Evolutionary conservation across 2,329 filamentous ascomycete species (phyloP).

Genomic region (Aureobasidium sp.): DNA sequence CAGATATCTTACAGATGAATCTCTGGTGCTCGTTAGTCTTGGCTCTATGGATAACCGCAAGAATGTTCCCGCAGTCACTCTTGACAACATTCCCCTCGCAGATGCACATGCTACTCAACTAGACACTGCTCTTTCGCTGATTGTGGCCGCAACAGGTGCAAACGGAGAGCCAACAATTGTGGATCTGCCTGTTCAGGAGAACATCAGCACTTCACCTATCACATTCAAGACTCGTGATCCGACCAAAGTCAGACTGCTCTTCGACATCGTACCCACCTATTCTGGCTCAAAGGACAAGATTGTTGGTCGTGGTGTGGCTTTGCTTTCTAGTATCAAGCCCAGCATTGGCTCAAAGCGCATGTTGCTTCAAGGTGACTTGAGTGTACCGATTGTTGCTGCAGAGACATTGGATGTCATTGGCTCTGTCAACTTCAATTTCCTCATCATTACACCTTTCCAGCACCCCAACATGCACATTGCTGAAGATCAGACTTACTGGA

Average conservation of each 20-base stretch:
- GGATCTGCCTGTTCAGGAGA: conserved; percentile 88
- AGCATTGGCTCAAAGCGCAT: conserved; percentile 78
- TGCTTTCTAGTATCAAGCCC: conserved; percentile 79
- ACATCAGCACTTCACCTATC: conserved; percentile 87
- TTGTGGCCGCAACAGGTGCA: conserved; percentile 79
- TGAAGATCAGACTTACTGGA: conserved; percentile 92
- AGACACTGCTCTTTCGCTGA: conserved; percentile 86
- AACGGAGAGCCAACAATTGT: conserved; percentile 80
- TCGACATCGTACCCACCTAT: conserved; percentile 94
- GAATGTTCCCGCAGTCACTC: conserved; percentile 66
- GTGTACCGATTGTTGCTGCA: conserved; percentile 79
- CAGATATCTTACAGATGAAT: conserved; percentile 81
- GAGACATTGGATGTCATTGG: conserved; percentile 84
- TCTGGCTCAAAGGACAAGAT: conserved; percentile 72
- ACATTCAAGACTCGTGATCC: conserved; percentile 75
- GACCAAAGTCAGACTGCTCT: conserved; percentile 76
- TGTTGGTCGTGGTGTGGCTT: conserved; percentile 78
- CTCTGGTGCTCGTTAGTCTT: conserved; percentile 83
- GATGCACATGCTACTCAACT: conserved; percentile 89
- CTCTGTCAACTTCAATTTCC: conserved; percentile 91
- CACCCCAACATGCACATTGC: conserved; percentile 92
- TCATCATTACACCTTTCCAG: conserved; percentile 87
- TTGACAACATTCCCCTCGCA: conserved; percentile 79
- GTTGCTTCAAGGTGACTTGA: conserved; percentile 84
- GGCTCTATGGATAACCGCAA: conserved; percentile 94